A percentile compares a stretch with the other conserved stretches of the same genome.
phyloP scores from a whole-genome alignment of 2,329 filamentous ascomycete species.

The Cytospora paraplurivora region DNA sequence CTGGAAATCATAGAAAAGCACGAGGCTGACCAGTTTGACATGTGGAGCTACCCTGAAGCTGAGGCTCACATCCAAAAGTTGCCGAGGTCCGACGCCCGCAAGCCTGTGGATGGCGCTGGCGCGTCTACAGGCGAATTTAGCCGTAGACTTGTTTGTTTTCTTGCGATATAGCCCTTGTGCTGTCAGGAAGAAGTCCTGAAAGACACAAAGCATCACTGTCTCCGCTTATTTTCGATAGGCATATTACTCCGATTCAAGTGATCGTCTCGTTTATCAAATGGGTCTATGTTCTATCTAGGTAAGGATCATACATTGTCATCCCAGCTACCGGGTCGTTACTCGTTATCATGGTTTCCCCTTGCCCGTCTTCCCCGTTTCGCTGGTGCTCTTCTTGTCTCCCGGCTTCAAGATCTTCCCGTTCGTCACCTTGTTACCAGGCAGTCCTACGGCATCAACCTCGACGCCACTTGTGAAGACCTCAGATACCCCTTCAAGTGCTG shows the following conservation, averaged over 20 bases:
- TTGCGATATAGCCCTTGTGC: not conserved
- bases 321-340: not conserved
- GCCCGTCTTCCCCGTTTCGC: constrained; percentile 3
- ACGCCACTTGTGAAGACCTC: constrained; percentile 81
- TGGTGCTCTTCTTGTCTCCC: not conserved
- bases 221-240: not conserved
- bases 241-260: not conserved
- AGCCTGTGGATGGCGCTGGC: constrained; percentile 2
- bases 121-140: constrained; percentile 3
- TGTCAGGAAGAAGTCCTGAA: not conserved
- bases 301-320: not conserved
- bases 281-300: not conserved
- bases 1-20: not conserved
- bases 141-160: not conserved
- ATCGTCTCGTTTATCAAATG: not conserved
- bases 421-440: constrained; percentile 6
- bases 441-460: constrained; percentile 54
- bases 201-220: not conserved
- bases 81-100: constrained; percentile 17
- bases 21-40: constrained; percentile 15
- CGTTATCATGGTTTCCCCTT: constrained; percentile 17
- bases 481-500: constrained; percentile 81
- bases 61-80: constrained; percentile 14
- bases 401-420: not conserved
- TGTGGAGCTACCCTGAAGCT: constrained; percentile 10